These are phyloP conservation scores for Metarhizium sp. DNA, from an alignment of 2,329 filamentous ascomycete species.

Conservation along the genomic window DNA sequence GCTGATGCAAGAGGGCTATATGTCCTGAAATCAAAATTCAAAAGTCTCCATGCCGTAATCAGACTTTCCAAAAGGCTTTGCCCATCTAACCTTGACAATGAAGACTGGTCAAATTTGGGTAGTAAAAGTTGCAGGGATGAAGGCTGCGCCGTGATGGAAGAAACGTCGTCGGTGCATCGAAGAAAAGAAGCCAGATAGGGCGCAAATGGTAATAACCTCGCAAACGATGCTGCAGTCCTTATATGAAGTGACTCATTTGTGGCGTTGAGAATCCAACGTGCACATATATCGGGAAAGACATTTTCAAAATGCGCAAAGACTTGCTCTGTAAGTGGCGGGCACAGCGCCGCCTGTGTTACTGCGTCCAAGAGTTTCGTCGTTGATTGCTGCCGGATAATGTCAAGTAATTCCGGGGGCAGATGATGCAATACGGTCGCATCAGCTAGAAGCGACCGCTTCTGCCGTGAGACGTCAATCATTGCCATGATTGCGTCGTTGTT, in stretches of 20 bases:
- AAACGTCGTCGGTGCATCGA: constrained; percentile 30
- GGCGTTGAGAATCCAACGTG: constrained; percentile 59
- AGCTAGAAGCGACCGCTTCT: constrained; percentile 46
- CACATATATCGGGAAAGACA: constrained; percentile 73
- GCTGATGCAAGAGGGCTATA: constrained; percentile 60
- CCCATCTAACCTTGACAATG: constrained; percentile 13
- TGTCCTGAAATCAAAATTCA: constrained; percentile 62
- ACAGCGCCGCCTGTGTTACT: constrained; percentile 60
- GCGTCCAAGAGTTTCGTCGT: constrained; percentile 61
- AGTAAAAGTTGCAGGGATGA: constrained; percentile 21
- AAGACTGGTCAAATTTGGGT: constrained; percentile 18
- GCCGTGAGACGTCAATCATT: constrained; percentile 43
- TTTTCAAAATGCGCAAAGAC: constrained; percentile 68
- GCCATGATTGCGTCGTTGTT: constrained; percentile 38
- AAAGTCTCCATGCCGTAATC: constrained; percentile 60
- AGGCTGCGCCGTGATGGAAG: constrained; percentile 5
- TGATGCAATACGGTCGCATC: constrained; percentile 45
- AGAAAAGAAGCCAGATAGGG: constrained; percentile 70
- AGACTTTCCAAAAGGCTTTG: constrained; percentile 19
- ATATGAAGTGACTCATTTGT: constrained; percentile 27
- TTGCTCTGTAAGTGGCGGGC: constrained; percentile 58
- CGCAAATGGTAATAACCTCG: constrained; percentile 71
- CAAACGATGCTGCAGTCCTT: constrained; percentile 59
- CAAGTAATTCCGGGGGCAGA: constrained; percentile 61
- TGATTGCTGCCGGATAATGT: constrained; percentile 54